A percentile compares a stretch with the other conserved stretches of the same genome.
These are phyloP conservation scores for Stemphylium beticola DNA, from an alignment of 2,329 filamentous ascomycete species.

Conservation along the genomic window DNA sequence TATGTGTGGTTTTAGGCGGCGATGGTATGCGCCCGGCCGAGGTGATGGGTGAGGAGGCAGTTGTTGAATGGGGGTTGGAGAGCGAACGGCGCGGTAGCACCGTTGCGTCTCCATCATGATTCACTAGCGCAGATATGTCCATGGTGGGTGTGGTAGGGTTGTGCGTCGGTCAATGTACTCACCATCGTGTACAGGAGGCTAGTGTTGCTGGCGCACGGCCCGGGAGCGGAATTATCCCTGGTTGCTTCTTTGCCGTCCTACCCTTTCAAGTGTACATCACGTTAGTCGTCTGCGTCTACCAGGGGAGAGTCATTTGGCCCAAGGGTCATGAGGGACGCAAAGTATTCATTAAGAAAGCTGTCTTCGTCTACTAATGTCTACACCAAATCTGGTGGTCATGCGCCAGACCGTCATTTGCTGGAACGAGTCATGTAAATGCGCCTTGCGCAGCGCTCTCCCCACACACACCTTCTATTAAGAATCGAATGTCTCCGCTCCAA, in stretches of 20 bases:
- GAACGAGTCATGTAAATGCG: constrained; percentile 33
- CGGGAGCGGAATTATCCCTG: not conserved
- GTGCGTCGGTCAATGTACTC: constrained; percentile 16
- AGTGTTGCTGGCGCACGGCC: constrained; percentile 16
- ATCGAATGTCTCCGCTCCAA: constrained; percentile 9
- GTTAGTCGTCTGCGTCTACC: not conserved
- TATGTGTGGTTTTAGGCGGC: constrained; percentile 27
- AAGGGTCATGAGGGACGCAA: not conserved
- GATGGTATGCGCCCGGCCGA: constrained; percentile 38
- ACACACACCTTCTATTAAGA: constrained; percentile 20
- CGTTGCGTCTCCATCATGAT: constrained; percentile 38
- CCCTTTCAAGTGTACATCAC: not conserved
- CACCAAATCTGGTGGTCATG: constrained; percentile 27
- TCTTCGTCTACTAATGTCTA: constrained; percentile 33
- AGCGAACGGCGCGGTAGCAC: constrained; percentile 41
- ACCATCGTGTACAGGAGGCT: constrained; percentile 15
- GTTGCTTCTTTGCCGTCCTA: not conserved
- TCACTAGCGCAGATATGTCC: constrained; percentile 46
- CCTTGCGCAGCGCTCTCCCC: constrained; percentile 21
- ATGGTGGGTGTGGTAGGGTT: constrained; percentile 38
- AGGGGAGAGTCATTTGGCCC: not conserved
- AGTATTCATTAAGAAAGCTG: constrained; percentile 16
- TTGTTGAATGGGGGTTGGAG: constrained; percentile 36
- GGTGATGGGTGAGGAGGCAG: constrained; percentile 37
- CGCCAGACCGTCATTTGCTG: constrained; percentile 31